A percentile compares a stretch with the other conserved stretches of the same genome.
These are phyloP conservation scores for Styphnolobium japonicum DNA, from an alignment of 306 rosid genomes.

Conservation along the genomic window DNA sequence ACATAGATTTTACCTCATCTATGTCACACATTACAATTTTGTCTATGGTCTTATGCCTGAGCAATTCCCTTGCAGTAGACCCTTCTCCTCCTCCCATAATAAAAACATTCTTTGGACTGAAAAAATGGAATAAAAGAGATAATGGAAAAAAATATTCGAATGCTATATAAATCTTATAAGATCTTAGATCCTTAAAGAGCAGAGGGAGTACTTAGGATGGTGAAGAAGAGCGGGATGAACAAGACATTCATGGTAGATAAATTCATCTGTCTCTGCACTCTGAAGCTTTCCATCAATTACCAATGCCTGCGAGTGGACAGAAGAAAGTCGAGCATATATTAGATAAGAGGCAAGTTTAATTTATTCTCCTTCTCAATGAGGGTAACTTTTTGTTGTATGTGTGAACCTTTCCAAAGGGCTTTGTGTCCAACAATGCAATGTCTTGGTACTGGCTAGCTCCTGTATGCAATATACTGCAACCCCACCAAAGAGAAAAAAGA, in stretches of 20 bases:
- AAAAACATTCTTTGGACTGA: conserved; percentile 75
- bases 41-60: conserved; percentile 76
- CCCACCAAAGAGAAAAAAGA: conserved; percentile 2
- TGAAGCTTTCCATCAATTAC: conserved; percentile 99
- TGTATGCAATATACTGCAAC: conserved; percentile 80
- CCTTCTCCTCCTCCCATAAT: conserved; percentile 99
- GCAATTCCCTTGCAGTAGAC: conserved; percentile 93
- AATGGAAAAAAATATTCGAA: background rate
- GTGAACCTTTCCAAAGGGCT: conserved; percentile 91
- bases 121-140: background rate
- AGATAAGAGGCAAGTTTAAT: background rate
- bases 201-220: conserved; percentile 62
- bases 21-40: conserved; percentile 96
- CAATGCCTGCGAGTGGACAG: conserved; percentile 52
- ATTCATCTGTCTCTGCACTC: conserved; percentile 96
- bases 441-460: conserved; percentile 93
- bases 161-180: background rate
- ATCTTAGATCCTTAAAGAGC: background rate
- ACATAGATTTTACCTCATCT: conserved; percentile 58
- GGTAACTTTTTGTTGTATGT: background rate
- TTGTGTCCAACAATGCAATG: conserved; percentile 92
- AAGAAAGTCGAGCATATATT: background rate
- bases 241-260: conserved; percentile 94
- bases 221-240: conserved; percentile 93
- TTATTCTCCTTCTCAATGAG: background rate